Evolutionary conservation across 768 basidiomycete species (phyloP).

Genomic region (Tulasnella sp.): DNA sequence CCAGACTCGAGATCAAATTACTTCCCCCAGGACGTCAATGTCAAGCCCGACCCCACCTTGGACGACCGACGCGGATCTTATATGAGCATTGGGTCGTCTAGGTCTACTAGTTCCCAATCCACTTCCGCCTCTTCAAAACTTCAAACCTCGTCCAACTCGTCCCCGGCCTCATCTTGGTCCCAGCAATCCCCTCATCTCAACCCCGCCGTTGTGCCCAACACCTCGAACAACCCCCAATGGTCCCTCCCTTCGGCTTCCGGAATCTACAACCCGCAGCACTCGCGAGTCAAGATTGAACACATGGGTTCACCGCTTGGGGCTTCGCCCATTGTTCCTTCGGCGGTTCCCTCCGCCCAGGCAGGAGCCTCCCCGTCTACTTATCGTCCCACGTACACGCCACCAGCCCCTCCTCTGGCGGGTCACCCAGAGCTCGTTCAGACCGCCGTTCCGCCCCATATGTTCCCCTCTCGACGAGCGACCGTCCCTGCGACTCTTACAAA

Average conservation of each 20-base stretch:
- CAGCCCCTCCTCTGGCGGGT: slow-evolving; percentile 1
- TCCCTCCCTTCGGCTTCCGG: too few relatives aligned
- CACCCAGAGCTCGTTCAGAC: slow-evolving; percentile 12
- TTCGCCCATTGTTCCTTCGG: neutral
- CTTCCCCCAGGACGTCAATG: neutral
- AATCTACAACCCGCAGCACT: too few relatives aligned
- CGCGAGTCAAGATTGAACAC: too few relatives aligned
- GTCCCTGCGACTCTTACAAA: neutral
- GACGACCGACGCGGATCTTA: neutral
- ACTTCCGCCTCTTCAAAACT: neutral
- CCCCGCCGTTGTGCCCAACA: neutral
- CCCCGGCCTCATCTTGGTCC: slow-evolving; percentile 6
- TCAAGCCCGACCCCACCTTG: neutral
- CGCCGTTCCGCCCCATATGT: slow-evolving; percentile 1
- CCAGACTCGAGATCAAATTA: neutral
- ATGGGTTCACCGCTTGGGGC: neutral
- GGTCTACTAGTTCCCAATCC: slow-evolving; percentile 6
- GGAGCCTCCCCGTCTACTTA: neutral
- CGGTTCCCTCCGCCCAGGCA: too few relatives aligned
- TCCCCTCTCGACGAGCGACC: neutral
- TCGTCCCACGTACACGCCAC: neutral
- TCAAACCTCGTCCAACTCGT: slow-evolving; percentile 10
- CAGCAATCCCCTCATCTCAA: slow-evolving; percentile 3
- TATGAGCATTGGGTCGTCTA: neutral
- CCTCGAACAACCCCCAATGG: neutral